Evolutionary conservation across 148 eudicot genomes (phyloP).

Genomic region (Chenopodium quinoa): DNA sequence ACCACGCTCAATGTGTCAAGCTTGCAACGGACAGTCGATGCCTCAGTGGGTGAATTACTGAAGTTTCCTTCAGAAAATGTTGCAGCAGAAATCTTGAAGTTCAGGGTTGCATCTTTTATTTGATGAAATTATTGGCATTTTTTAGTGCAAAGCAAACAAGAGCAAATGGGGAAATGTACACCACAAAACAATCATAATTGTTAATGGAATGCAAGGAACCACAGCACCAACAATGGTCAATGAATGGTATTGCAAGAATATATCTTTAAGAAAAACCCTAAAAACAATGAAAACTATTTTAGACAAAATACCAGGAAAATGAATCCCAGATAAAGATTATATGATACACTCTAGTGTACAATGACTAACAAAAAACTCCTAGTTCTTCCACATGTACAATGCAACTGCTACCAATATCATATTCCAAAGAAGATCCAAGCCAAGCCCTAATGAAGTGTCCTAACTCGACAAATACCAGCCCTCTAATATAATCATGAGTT

Average conservation of each 20-base stretch:
- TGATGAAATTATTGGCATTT: neutral
- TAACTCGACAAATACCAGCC: neutral
- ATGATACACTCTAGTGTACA: conserved; percentile 27
- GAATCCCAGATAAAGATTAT: conserved; percentile 10
- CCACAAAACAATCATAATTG: too few relatives aligned
- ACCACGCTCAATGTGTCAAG: too few relatives aligned
- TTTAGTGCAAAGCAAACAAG: neutral
- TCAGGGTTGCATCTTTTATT: neutral
- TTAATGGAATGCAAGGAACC: neutral
- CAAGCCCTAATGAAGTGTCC: neutral
- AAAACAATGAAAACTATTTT: neutral
- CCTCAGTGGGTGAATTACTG: too few relatives aligned
- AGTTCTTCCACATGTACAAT: conserved; percentile 23
- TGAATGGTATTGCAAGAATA: neutral
- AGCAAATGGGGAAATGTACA: neutral
- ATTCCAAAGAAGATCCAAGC: neutral
- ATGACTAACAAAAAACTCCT: neutral
- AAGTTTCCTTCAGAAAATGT: neutral
- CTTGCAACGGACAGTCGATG: too few relatives aligned
- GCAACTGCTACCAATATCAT: conserved; percentile 14
- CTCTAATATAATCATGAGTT: neutral
- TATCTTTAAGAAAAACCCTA: neutral
- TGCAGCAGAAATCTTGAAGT: neutral
- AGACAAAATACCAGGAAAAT: neutral
- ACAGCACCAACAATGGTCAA: neutral